Percentiles rank a stretch among this genome's conserved stretches.
Evolutionary conservation across 495 filamentous ascomycete species (phyloP).

Genomic region (Penicillium cataractarum): DNA sequence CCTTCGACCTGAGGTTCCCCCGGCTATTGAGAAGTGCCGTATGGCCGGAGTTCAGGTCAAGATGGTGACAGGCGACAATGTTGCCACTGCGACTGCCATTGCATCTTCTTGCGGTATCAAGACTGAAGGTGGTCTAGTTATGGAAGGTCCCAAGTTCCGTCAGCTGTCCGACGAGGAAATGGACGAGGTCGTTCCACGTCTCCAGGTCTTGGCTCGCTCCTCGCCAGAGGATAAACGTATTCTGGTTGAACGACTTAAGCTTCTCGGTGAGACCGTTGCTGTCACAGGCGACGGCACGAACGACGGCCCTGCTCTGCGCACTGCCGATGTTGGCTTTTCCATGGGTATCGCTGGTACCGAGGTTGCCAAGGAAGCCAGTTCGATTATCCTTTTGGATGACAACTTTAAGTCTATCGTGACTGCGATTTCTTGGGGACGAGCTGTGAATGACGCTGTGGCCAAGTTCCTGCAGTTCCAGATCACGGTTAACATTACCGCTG

Average conservation of each 20-base stretch:
- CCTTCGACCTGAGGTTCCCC: conserved; percentile 70
- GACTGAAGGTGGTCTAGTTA: conserved; percentile 69
- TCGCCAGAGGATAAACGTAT: conserved; percentile 88
- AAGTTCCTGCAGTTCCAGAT: conserved; percentile 93
- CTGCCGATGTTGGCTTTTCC: conserved; percentile 87
- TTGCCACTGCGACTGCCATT: conserved; percentile 80
- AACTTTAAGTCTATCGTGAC: conserved; percentile 89
- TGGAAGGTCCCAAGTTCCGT: conserved; percentile 86
- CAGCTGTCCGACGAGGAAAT: conserved; percentile 72
- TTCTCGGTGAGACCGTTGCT: conserved; percentile 77
- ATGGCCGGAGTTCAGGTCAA: conserved; percentile 80
- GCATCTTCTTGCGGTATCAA: conserved; percentile 84
- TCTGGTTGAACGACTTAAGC: conserved; percentile 72
- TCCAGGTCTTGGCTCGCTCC: conserved; percentile 84
- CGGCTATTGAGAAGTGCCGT: conserved; percentile 75
- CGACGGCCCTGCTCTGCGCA: conserved; percentile 83
- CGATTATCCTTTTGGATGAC: conserved; percentile 90
- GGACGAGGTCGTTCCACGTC: conserved; percentile 69
- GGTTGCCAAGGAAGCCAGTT: conserved; percentile 92
- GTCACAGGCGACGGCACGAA: conserved; percentile 92
- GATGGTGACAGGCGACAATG: conserved; percentile 90
- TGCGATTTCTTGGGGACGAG: conserved; percentile 86
- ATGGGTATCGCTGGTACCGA: conserved; percentile 93
- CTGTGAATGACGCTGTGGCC: conserved; percentile 88
- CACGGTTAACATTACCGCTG: conserved; percentile 89